Percentiles rank a stretch among this genome's conserved stretches.
These are phyloP conservation scores for Tulasnella sp. DNA, from an alignment of 768 basidiomycete species.

Conservation along the genomic window DNA sequence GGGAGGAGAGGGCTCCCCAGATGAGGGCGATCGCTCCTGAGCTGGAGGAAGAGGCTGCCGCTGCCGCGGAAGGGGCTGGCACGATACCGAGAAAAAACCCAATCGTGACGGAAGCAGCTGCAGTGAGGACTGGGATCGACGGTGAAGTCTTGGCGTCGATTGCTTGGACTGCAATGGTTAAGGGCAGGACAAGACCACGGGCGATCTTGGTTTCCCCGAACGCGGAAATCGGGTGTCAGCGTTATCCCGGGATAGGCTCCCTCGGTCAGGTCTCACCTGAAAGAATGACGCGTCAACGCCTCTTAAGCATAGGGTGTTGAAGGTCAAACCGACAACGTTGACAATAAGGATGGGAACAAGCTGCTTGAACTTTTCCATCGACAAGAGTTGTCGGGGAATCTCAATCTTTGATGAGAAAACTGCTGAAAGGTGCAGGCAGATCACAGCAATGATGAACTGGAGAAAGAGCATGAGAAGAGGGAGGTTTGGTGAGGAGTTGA, in stretches of 20 bases:
- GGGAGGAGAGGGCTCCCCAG: slow-evolving; percentile 63
- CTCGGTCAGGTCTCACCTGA: slow-evolving; percentile 41
- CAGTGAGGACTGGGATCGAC: slow-evolving; percentile 45
- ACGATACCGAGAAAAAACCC: slow-evolving; percentile 73
- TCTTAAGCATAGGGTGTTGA: slow-evolving; percentile 70
- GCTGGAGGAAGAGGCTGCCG: slow-evolving; percentile 41
- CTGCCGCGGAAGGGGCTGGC: slow-evolving; percentile 33
- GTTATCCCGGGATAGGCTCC: not conserved
- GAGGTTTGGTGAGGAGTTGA: slow-evolving; percentile 56
- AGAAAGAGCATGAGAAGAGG: slow-evolving; percentile 60
- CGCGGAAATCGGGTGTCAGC: not conserved
- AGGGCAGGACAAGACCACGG: slow-evolving; percentile 70
- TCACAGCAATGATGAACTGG: slow-evolving; percentile 61
- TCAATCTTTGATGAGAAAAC: slow-evolving; percentile 41
- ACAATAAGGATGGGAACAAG: slow-evolving; percentile 54
- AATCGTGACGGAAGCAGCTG: slow-evolving; percentile 55
- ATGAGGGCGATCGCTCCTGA: slow-evolving; percentile 35
- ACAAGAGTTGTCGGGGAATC: slow-evolving; percentile 43
- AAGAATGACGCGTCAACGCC: slow-evolving; percentile 77
- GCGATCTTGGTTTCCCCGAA: slow-evolving; percentile 50
- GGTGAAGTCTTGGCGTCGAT: slow-evolving; percentile 49
- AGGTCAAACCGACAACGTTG: slow-evolving; percentile 66
- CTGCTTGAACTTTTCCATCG: slow-evolving; percentile 47
- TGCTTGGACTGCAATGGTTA: slow-evolving; percentile 70
- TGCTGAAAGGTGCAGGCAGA: slow-evolving; percentile 51